Evolutionary conservation across 192 early-diverging fungal species (phyloP).

Genomic region (Rhizophagus sp.): DNA sequence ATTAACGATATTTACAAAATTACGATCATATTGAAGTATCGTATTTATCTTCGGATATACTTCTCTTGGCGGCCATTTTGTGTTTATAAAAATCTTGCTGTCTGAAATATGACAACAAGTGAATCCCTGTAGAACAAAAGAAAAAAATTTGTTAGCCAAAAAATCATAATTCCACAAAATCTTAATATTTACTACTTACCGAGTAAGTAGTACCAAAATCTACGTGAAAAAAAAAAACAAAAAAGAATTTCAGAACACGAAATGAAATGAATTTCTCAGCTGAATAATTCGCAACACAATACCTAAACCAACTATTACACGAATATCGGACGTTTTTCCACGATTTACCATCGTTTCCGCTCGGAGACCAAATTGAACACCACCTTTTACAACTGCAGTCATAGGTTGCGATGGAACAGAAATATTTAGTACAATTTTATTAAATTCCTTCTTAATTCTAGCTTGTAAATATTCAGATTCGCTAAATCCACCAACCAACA

Average conservation of each 20-base stretch:
- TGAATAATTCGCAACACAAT: not conserved
- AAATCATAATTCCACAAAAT: too few species aligned
- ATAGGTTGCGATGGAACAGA: not conserved
- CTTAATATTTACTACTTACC: not conserved
- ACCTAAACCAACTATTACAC: not conserved
- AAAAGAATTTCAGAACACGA: not conserved
- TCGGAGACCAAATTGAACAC: not conserved
- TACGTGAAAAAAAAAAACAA: not conserved
- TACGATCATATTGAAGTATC: not conserved
- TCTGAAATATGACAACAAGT: not conserved
- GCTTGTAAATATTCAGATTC: not conserved
- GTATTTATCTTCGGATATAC: not conserved
- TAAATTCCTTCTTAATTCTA: not conserved
- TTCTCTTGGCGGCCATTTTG: not conserved
- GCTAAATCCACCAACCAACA: conserved; percentile 52
- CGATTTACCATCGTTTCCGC: not conserved
- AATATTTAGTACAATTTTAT: not conserved
- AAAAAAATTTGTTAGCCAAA: not conserved
- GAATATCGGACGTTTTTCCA: not conserved
- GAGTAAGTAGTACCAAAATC: conserved; percentile 11
- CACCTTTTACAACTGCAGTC: not conserved
- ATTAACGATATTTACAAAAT: not conserved
- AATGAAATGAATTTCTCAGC: too few species aligned
- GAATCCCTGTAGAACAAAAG: not conserved
- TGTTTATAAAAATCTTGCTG: not conserved